Evolutionary conservation across 257 asterid species (phyloP), one percentile per base, ranked within the genome.

Genomic region (Primulina tabacum): DNA sequence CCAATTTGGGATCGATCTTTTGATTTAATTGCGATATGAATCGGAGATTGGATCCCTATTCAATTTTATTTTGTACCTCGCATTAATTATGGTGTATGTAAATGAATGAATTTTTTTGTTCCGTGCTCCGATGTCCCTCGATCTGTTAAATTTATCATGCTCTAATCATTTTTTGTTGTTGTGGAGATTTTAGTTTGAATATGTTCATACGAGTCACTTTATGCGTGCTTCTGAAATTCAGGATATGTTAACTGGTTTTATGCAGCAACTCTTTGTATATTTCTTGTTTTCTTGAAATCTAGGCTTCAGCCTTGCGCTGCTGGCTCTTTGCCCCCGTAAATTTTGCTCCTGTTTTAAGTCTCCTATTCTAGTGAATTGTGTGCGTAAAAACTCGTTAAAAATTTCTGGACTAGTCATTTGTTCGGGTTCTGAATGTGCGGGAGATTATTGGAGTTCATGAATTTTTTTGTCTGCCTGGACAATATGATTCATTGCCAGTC

Each of bases 1-100:
- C 8, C 21, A 6, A 40, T 73, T 53, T 68, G n/a, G 75, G 57
- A 50, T 16, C 57, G 21, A 50, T 50, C 21, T 18, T 50, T 50
- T 50, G 20, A 16, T 50, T 50, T 0, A 47, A 47, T 47, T 47
- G 55, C 2, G 18, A 47, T 47, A 47, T 8, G 43, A 12, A 14
- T 38, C 4, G 55, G 7, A 1, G 57, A 50, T 50, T 50, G 57
- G 20, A 14, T 50, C 12, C 21, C 57, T 50, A 50, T 16, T 50
- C 21, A 17, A 17, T 50, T 43, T 16, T 4, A 28, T 2, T 50
- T 1, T 16, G 17, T 1, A 16, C 57, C 8, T 50, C 20, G 57
- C 21, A 11, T 50, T 6, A 50, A 17, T 50, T 50, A 50, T 5
- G 57, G 57, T 50, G 57, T 50, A 17, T 50, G 57, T 50, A 50